Conservation (phyloP, 2,329 filamentous ascomycete genomes). For the Fusarium succisae region DNA sequence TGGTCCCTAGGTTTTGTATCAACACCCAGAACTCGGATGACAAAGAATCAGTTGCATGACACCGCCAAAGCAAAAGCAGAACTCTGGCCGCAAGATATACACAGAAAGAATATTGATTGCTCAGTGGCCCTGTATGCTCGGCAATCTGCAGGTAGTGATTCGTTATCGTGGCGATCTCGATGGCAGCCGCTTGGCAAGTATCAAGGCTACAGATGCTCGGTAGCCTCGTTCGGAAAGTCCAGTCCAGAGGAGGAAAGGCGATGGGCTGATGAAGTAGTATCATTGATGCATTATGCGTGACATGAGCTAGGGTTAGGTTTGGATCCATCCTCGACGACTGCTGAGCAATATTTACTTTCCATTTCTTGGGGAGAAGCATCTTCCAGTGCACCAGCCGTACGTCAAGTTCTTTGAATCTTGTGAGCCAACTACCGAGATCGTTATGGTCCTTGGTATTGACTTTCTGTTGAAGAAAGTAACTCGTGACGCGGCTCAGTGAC, state of each 20-base stretch:
- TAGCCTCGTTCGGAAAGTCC: slow-evolving; percentile 41
- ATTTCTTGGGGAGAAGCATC: background rate
- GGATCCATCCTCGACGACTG: slow-evolving; percentile 53
- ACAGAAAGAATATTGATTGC: background rate
- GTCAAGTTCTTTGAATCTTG: slow-evolving; percentile 58
- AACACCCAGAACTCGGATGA: background rate
- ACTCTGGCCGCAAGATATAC: background rate
- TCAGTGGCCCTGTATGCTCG: background rate
- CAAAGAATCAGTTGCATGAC: background rate
- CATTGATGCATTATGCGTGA: slow-evolving; percentile 60
- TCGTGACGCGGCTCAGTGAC: slow-evolving; percentile 54
- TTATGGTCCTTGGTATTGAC: slow-evolving; percentile 51
- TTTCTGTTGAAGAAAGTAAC: slow-evolving; percentile 55
- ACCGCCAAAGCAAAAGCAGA: background rate
- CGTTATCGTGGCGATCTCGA: background rate
- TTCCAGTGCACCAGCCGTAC: slow-evolving; percentile 51
- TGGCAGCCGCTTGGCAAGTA: background rate
- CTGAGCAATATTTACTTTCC: slow-evolving; percentile 31
- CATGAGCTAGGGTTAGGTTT: slow-evolving; percentile 58
- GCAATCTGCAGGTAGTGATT: background rate
- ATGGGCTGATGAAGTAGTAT: slow-evolving; percentile 60
- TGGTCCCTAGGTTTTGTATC: background rate
- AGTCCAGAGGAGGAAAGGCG: slow-evolving; percentile 51
- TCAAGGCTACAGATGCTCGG: slow-evolving; percentile 18
- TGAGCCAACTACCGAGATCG: slow-evolving; percentile 53